phyloP scores from a whole-genome alignment of 805 yeast genomes.

The Candida nanaspora region DNA sequence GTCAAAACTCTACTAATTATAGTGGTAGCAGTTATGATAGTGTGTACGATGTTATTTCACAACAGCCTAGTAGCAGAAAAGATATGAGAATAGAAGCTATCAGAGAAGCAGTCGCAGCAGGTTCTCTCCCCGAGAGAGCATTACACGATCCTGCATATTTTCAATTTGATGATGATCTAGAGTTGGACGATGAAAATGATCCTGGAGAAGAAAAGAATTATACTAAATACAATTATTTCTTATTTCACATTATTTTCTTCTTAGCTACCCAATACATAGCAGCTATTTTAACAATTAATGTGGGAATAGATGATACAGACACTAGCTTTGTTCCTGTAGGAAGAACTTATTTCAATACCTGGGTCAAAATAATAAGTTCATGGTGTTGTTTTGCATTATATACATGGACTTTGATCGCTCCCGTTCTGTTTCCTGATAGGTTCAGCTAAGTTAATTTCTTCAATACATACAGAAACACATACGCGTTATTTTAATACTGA shows the following conservation, averaged over 20 bases:
- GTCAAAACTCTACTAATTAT: slow-evolving; percentile 7
- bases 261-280: slow-evolving; percentile 97
- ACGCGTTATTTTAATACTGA: too few species aligned
- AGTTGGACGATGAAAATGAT: slow-evolving; percentile 19
- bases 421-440: slow-evolving; percentile 83
- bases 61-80: slow-evolving; percentile 45
- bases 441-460: slow-evolving; percentile 40
- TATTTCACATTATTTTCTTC: slow-evolving; percentile 88
- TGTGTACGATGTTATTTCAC: slow-evolving; percentile 32
- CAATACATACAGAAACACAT: too few species aligned
- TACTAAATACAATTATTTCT: slow-evolving; percentile 76
- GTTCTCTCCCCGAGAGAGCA: slow-evolving; percentile 90
- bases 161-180: slow-evolving; percentile 36
- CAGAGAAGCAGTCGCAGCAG: slow-evolving; percentile 92
- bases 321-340: slow-evolving; percentile 97
- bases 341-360: slow-evolving; percentile 87
- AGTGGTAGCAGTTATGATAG: slow-evolving; percentile 34
- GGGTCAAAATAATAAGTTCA: slow-evolving; percentile 89
- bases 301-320: slow-evolving; percentile 70
- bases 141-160: slow-evolving; percentile 65
- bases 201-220: slow-evolving; percentile 52
- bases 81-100: slow-evolving; percentile 84
- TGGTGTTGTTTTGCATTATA: slow-evolving; percentile 87
- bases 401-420: slow-evolving; percentile 89
- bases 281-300: slow-evolving; percentile 85